These are phyloP conservation scores for Fusarium pininemorale DNA, from an alignment of 2,329 filamentous ascomycete species.

Conservation along the genomic window DNA sequence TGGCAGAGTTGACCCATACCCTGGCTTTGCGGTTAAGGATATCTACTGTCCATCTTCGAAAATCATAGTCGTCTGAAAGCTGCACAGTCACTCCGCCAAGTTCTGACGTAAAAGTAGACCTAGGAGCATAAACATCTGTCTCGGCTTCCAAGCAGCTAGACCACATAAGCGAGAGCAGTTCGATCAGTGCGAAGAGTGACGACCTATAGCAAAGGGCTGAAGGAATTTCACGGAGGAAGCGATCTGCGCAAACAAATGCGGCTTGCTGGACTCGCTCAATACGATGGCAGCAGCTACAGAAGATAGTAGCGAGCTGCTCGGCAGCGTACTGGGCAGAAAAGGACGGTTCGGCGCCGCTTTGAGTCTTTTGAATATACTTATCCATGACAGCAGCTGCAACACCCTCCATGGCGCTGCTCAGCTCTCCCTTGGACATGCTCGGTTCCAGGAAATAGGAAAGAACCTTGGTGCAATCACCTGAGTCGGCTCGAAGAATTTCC, in stretches of 20 bases:
- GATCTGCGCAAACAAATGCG: conserved; percentile 83
- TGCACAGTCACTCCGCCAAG: conserved; percentile 84
- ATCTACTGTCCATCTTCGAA: conserved; percentile 82
- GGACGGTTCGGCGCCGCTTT: conserved; percentile 74
- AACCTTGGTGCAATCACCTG: conserved; percentile 89
- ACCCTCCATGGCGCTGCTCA: conserved; percentile 71
- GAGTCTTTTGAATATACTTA: conserved; percentile 79
- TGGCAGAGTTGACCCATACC: conserved; percentile 80
- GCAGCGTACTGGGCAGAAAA: conserved; percentile 96
- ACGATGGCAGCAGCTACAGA: conserved; percentile 91
- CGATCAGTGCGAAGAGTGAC: conserved; percentile 90
- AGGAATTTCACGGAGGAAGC: conserved; percentile 84
- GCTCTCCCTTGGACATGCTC: conserved; percentile 73
- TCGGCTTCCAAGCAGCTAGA: conserved; percentile 92
- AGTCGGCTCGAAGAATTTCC: conserved; percentile 84
- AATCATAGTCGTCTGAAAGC: conserved; percentile 90
- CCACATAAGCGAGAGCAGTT: conserved; percentile 95
- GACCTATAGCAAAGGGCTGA: conserved; percentile 90
- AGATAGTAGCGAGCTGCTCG: conserved; percentile 83
- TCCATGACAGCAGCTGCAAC: conserved; percentile 75
- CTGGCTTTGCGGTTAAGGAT: conserved; percentile 80
- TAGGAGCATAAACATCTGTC: conserved; percentile 91
- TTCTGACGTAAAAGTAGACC: conserved; percentile 79
- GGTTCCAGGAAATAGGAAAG: conserved; percentile 95
- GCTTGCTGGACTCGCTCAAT: conserved; percentile 92